These are phyloP conservation scores for Aureobasidium leucospermi DNA, from an alignment of 2,329 filamentous ascomycete species.

Conservation along the genomic window DNA sequence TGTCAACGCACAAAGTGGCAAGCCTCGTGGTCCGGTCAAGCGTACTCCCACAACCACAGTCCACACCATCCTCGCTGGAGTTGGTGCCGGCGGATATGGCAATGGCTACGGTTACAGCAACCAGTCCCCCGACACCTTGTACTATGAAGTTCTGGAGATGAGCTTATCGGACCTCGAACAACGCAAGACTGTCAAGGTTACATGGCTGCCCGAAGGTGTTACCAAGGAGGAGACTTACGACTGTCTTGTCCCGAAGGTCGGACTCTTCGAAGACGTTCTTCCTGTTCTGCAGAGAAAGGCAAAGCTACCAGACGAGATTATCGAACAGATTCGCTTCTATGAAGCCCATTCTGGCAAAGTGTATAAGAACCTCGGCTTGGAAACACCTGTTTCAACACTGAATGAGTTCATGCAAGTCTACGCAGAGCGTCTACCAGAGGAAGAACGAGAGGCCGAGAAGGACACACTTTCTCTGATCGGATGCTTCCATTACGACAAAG, in stretches of 20 bases:
- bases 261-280: constrained; percentile 71
- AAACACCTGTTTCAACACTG: constrained; percentile 69
- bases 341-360: constrained; percentile 79
- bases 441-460: constrained; percentile 43
- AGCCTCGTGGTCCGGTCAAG: constrained; percentile 71
- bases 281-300: constrained; percentile 72
- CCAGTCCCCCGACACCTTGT: constrained; percentile 61
- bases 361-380: constrained; percentile 65
- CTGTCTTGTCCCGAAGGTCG: constrained; percentile 80
- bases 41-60: constrained; percentile 64
- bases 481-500: constrained; percentile 88
- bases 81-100: constrained; percentile 54
- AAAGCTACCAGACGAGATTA: constrained; percentile 67
- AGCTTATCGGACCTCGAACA: constrained; percentile 88
- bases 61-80: constrained; percentile 61
- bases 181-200: constrained; percentile 79
- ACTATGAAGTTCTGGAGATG: constrained; percentile 90
- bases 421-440: constrained; percentile 71
- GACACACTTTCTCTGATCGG: constrained; percentile 64
- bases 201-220: constrained; percentile 81
- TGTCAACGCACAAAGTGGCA: constrained; percentile 67
- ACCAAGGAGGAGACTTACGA: constrained; percentile 83
- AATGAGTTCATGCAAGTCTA: constrained; percentile 80
- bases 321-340: constrained; percentile 68
- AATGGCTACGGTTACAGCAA: constrained; percentile 59